Base-by-base conservation (phyloP, 2,329 filamentous ascomycete genomes). In the Monosporascus sp. region DNA sequence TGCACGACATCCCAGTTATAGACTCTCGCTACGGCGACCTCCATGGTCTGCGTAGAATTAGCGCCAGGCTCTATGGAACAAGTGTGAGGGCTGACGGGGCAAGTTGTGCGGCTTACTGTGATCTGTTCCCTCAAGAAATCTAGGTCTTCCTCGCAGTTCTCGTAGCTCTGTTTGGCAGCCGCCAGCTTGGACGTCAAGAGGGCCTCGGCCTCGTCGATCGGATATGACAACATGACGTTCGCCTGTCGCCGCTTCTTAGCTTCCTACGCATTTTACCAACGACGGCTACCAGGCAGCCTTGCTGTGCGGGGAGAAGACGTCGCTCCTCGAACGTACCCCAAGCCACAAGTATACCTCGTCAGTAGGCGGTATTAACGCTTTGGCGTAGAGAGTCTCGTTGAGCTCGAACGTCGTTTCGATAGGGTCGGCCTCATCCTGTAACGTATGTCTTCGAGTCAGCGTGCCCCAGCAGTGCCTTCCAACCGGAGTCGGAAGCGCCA, bases 1-100 rank as follows among this genome's bases (percentile, higher is more conserved):
- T 96, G 89, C 44, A 93, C 90, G 5, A 99, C 91, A 66, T 99
- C 94, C 93, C 94, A 97, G 72, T 99, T 99, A 73, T 99, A 97
- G n/a, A 99, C 92, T 59, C 94, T 82, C 22, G 94, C 94, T 41
- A 93, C 91, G 4, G 94, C 94, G 36, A 99, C 94, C 72, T 99
- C 94, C 77, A 99, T 87, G 0, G 92, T 97, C 90, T 95, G 61
- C n/a, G 43, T 11, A 37, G 49, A 51, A 46, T 63, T 54, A 60
- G 54, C 36, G 49, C 37, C 20, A 47, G 22, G n/a, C 52, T 61
- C 60, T 63, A 11, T 35, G 5, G 31, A 35, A 14, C 31, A 0
- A 9, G 11, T 35, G 11, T 14, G 31, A 11, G 31, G 5, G 31
- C 9, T 35, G 31, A 14, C 31, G 31, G 5, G 27, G 9, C 9